These are phyloP conservation scores for Termitomyces titanicus DNA, from an alignment of 768 basidiomycete genomes.

Conservation along the genomic window DNA sequence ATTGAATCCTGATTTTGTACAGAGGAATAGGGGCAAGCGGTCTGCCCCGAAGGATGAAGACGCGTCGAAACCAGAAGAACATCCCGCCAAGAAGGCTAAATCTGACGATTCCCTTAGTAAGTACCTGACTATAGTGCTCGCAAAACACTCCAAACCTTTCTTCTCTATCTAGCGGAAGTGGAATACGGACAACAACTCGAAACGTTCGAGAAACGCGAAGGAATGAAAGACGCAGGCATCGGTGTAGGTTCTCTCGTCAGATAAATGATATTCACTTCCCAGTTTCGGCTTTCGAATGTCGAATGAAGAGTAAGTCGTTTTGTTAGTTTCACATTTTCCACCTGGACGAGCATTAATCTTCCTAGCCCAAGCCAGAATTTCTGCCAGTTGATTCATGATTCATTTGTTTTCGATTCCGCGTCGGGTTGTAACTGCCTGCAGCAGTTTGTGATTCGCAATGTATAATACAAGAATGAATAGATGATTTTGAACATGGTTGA, in stretches of 20 bases:
- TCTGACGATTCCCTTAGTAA: constrained; percentile 28
- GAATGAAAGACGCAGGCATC: constrained; percentile 40
- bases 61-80: constrained; percentile 24
- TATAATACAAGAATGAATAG: constrained; percentile 11
- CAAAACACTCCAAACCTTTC: too few relatives aligned
- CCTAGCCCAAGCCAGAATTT: not conserved
- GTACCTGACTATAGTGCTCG: constrained; percentile 6
- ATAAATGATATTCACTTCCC: constrained; percentile 18
- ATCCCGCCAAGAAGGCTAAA: constrained; percentile 38
- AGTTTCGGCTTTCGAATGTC: not conserved
- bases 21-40: constrained; percentile 60
- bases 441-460: not conserved
- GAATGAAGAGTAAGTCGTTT: constrained; percentile 7
- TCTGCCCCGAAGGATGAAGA: constrained; percentile 6
- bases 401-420: not conserved
- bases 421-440: not conserved
- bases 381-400: not conserved
- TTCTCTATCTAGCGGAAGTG: constrained; percentile 19
- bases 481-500: not conserved
- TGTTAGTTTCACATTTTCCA: not conserved
- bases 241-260: constrained; percentile 43
- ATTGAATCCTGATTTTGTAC: not conserved
- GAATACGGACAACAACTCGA: constrained; percentile 40
- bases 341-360: not conserved
- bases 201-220: constrained; percentile 28